Conservation (phyloP, 257 asterid species). For the Fraxinus pennsylvanica region DNA sequence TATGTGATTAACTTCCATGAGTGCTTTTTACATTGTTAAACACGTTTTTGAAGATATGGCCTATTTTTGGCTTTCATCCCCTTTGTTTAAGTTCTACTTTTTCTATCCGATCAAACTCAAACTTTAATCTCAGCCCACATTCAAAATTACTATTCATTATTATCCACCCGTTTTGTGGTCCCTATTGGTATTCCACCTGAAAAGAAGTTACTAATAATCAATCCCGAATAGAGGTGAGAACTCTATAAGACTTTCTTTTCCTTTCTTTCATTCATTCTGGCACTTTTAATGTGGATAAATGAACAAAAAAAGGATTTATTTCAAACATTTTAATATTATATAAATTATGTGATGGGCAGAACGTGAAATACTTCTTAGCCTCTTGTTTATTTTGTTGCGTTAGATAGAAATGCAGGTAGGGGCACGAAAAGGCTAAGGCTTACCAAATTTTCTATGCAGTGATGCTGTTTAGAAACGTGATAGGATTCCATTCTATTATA, state of each 20-base stretch:
- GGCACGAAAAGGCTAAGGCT: background rate
- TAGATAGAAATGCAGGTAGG: background rate
- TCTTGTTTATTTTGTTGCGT: background rate
- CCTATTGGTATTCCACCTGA: too few relatives aligned
- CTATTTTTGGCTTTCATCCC: too few relatives aligned
- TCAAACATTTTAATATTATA: background rate
- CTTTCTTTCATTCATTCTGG: background rate
- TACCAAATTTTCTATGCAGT: background rate
- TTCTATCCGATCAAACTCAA: too few relatives aligned
- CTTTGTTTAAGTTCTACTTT: too few relatives aligned
- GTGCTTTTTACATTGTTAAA: background rate
- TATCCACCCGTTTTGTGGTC: too few relatives aligned
- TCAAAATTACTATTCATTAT: too few relatives aligned
- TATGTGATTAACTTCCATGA: background rate
- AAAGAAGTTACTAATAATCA: too few relatives aligned
- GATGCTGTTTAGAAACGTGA: background rate
- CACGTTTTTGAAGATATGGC: background rate
- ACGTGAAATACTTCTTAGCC: background rate
- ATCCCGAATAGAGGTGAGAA: background rate
- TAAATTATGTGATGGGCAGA: background rate
- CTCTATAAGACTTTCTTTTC: constrained; percentile 3
- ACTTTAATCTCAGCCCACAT: background rate
- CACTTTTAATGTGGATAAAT: background rate
- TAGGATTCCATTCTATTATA: too few relatives aligned
- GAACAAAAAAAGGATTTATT: background rate